Evolutionary conservation across 345 rosid species (phyloP).

Genomic region (Camelina laxa): DNA sequence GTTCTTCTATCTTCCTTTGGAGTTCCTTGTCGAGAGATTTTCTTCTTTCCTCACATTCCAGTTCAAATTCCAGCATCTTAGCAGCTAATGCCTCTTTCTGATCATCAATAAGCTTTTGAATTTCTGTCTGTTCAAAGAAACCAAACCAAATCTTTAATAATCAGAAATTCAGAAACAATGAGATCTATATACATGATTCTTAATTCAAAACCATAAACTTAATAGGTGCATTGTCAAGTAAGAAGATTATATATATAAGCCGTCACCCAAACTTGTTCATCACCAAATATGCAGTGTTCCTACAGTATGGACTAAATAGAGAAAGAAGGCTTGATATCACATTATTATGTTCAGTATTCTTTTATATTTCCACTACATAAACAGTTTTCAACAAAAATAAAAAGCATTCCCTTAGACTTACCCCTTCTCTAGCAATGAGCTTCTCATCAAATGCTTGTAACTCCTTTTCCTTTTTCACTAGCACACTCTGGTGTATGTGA

Average conservation of each 20-base stretch:
- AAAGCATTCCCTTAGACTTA: slow-evolving; percentile 46
- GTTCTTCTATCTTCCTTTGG: slow-evolving; percentile 52
- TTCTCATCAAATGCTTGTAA: slow-evolving; percentile 63
- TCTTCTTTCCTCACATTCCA: slow-evolving; percentile 62
- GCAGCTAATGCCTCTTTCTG: slow-evolving; percentile 58
- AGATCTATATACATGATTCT: neutral
- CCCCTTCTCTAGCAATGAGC: slow-evolving; percentile 78
- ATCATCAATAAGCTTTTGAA: slow-evolving; percentile 71
- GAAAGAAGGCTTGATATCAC: neutral
- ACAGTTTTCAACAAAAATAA: neutral
- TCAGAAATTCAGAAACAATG: neutral
- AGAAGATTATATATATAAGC: neutral
- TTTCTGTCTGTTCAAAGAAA: slow-evolving; percentile 57
- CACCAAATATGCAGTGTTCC: slow-evolving; percentile 1
- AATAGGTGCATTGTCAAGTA: neutral
- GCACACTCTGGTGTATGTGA: slow-evolving; percentile 47
- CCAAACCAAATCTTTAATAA: slow-evolving; percentile 4
- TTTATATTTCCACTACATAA: neutral
- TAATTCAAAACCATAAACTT: neutral
- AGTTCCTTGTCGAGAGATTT: slow-evolving; percentile 68
- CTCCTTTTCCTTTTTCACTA: slow-evolving; percentile 59
- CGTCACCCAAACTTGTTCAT: neutral
- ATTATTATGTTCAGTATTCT: neutral
- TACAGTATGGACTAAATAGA: slow-evolving; percentile 11
- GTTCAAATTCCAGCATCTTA: slow-evolving; percentile 63